A percentile compares a stretch with the other conserved stretches of the same genome.
Conservation (phyloP, 257 asterid species). For the Echium plantagineum region DNA sequence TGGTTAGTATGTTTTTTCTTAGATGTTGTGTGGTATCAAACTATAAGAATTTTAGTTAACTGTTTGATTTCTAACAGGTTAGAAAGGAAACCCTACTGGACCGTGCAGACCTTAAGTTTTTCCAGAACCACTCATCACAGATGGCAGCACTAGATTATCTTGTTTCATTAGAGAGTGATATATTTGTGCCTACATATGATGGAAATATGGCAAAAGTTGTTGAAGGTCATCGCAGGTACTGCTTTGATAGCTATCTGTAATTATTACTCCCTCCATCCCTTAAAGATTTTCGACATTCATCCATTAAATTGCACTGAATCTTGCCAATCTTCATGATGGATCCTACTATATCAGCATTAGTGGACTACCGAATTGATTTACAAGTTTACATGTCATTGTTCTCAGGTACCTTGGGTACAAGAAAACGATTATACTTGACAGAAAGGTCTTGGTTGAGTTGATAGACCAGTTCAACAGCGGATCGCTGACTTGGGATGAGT, state of each 20-base stretch:
- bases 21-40: background rate
- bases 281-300: too few relatives aligned
- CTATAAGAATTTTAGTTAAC: conserved; percentile 3
- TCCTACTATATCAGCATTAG: background rate
- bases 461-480: conserved; percentile 59
- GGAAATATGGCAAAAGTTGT: conserved; percentile 99
- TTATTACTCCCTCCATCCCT: background rate
- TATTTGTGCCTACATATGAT: conserved; percentile 89
- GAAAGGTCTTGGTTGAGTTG: conserved; percentile 58
- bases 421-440: conserved; percentile 72
- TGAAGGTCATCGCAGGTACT: conserved; percentile 97
- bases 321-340: background rate
- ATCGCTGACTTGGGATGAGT: conserved; percentile 73
- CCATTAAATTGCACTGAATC: too few relatives aligned
- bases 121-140: conserved; percentile 94
- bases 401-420: conserved; percentile 78
- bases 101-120: conserved; percentile 67
- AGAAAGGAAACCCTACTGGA: conserved; percentile 86
- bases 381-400: background rate
- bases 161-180: conserved; percentile 93
- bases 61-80: conserved; percentile 39
- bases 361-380: background rate
- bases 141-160: conserved; percentile 99
- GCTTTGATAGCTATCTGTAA: too few relatives aligned
- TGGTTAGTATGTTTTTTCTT: conserved; percentile 38